Conservation (phyloP, 305 asterid genomes). For the Fraxinus angustifolia region DNA sequence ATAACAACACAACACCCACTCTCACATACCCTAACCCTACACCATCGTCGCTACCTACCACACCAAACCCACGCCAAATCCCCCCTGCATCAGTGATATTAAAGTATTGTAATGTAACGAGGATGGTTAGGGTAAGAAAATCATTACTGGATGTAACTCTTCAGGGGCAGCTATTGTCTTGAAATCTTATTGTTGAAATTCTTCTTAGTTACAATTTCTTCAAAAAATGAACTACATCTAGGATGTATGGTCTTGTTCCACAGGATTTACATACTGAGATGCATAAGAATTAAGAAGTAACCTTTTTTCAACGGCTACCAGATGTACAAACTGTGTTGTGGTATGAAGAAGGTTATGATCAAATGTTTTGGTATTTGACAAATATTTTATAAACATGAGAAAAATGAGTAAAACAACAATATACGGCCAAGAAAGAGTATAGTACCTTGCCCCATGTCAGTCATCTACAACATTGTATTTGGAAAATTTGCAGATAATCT, state of each 20-base stretch:
- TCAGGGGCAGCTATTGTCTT: slow-evolving; percentile 23
- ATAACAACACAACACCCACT: too few species aligned
- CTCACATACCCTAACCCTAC: too few species aligned
- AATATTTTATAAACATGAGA: background rate
- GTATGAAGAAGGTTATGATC: background rate
- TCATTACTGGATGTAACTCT: slow-evolving; percentile 5
- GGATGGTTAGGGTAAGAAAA: background rate
- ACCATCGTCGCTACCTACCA: too few species aligned
- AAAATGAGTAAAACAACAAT: background rate
- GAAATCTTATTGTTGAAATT: background rate
- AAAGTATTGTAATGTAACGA: background rate
- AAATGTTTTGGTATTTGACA: background rate
- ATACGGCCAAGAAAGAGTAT: background rate
- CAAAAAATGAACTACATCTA: background rate
- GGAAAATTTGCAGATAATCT: slow-evolving; percentile 21
- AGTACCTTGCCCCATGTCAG: slow-evolving; percentile 3
- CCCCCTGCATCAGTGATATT: background rate
- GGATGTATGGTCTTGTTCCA: background rate
- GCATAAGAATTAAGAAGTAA: background rate
- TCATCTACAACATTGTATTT: background rate
- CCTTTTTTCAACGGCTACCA: background rate
- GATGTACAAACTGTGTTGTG: background rate
- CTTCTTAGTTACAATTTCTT: background rate
- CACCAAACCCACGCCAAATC: too few species aligned
- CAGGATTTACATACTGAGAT: background rate